Conservation (phyloP, 192 early-diverging fungal species). For the Glomus cerebriforme region DNA sequence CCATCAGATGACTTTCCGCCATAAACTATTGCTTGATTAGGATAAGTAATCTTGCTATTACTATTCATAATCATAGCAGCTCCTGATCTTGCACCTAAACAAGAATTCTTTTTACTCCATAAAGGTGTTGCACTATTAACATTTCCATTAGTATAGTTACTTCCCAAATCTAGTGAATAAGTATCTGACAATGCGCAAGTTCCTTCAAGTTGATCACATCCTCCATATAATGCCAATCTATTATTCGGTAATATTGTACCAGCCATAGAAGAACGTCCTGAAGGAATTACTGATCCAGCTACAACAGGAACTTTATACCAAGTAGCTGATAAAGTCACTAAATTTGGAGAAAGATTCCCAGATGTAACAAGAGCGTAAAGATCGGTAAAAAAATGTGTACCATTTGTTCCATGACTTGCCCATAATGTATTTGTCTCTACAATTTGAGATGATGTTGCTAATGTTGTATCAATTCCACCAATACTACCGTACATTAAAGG, state of each 20-base stretch:
- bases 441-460: not conserved
- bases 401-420: slow-evolving; percentile 22
- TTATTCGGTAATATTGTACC: slow-evolving; percentile 3
- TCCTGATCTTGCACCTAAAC: slow-evolving; percentile 6
- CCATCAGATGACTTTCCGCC: not conserved
- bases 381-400: not conserved
- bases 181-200: slow-evolving; percentile 11
- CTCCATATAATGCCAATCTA: slow-evolving; percentile 7
- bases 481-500: slow-evolving; percentile 15
- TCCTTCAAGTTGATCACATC: not conserved
- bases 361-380: not conserved
- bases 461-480: slow-evolving; percentile 19
- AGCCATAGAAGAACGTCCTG: not conserved
- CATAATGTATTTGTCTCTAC: not conserved
- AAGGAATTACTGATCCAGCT: not conserved
- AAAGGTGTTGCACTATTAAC: not conserved
- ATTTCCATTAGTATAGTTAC: not conserved
- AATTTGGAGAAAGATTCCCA: not conserved
- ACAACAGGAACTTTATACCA: not conserved
- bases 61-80: slow-evolving; percentile 15
- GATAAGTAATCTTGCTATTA: not conserved
- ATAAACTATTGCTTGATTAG: not conserved
- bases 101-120: not conserved
- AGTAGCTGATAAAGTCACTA: not conserved
- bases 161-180: not conserved